Conservation (phyloP, 2,329 filamentous ascomycete genomes). For the Nakataea oryzae region DNA sequence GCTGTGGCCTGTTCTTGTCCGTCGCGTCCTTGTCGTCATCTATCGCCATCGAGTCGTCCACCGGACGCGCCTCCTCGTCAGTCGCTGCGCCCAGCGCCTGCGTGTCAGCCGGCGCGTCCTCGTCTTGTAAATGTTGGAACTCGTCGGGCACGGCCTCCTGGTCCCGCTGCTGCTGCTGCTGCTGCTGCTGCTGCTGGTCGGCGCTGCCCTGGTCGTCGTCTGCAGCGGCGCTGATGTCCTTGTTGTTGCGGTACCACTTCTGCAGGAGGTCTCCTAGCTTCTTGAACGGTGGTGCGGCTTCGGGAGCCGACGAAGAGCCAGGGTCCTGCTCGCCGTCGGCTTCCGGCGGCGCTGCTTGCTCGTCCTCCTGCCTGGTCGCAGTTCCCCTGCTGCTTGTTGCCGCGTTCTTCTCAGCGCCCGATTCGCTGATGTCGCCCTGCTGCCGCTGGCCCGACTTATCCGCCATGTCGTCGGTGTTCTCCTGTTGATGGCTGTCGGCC, state of each 20-base stretch:
- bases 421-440: constrained; percentile 55
- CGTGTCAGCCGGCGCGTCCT: constrained; percentile 70
- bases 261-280: constrained; percentile 90
- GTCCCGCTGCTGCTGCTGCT: constrained; percentile 38
- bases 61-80: constrained; percentile 71
- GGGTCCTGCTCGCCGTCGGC: constrained; percentile 32
- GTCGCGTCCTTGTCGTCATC: constrained; percentile 54
- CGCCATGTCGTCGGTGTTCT: constrained; percentile 43
- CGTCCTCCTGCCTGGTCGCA: constrained; percentile 34
- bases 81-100: constrained; percentile 85
- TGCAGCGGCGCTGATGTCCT: constrained; percentile 61
- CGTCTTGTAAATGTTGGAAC: constrained; percentile 86
- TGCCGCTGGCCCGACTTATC: constrained; percentile 54
- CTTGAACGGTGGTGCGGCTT: constrained; percentile 66
- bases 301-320: constrained; percentile 23
- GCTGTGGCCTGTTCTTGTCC: constrained; percentile 12
- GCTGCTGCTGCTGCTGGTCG: constrained; percentile 31
- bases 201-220: constrained; percentile 27
- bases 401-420: constrained; percentile 45
- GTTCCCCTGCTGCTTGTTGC: constrained; percentile 51
- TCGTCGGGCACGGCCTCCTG: constrained; percentile 64
- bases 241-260: constrained; percentile 82
- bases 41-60: constrained; percentile 84
- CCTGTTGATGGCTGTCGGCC: constrained; percentile 7
- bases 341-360: constrained; percentile 22